Evolutionary conservation across 345 rosid species (phyloP), one percentile per base, ranked within the genome.

Genomic region (Corchorus capsularis): DNA sequence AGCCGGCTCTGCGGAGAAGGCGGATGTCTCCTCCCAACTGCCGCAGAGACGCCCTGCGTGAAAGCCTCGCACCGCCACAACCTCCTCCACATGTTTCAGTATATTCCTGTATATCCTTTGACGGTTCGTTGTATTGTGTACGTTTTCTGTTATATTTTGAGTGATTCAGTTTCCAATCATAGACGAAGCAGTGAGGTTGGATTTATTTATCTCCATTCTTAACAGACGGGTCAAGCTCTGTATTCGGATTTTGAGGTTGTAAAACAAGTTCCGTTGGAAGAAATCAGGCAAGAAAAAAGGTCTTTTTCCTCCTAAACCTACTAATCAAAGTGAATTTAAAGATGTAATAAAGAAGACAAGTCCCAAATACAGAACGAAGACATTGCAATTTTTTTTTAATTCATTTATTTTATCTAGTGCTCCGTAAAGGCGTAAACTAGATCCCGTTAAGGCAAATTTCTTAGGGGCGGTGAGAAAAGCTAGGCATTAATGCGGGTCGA

Each of bases 71-170:
- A 17, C 8, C 50, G 39, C 72, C 79, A 78, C 16, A 80, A 63
- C 41, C 78, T 78, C 63, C 87, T 80, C 87, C 85, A 83, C 89
- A 86, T 83, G 27, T 5, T 66, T 63, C 22, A 50, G 16, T 50
- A 49, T 49, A 46, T 45, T 5, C 20, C 53, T 19, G 0, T 61
- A 70, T 10, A 20, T 34, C 3, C 1, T n/a, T 53, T 17, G 11
- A 53, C 20, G 72, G 8, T 8, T 50, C 15, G 22, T 1, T 49
- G 15, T 10, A 54, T 54, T 6, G 11, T 3, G 39, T 27, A 12
- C 22, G 13, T 37, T n/a, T n/a, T 66, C 27, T 46, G 34, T 45
- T 4, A 1, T 61, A 13, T 22, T 22, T 27, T 5, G n/a, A 12
- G 39, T 60, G 39, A 27, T 27, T 5, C 41, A 12, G 17, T 4